Evolutionary conservation across 345 rosid genomes (phyloP).

Genomic region (Citrus reticulata): DNA sequence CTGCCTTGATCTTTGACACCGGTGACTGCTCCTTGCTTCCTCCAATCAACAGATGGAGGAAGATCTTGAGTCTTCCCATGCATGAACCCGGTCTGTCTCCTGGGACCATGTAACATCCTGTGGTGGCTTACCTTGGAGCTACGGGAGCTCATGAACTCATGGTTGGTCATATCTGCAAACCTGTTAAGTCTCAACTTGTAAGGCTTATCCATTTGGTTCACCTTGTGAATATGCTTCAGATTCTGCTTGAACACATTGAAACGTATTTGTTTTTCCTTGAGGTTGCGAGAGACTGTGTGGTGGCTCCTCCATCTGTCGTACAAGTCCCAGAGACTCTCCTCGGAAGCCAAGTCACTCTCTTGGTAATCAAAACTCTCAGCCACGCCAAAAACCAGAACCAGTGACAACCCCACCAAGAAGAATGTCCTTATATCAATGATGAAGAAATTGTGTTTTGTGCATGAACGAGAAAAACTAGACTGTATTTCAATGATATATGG

Average conservation of each 20-base stretch:
- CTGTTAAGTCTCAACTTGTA: slow-evolving; percentile 33
- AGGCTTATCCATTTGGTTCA: slow-evolving; percentile 42
- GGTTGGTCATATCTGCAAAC: slow-evolving; percentile 39
- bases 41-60: slow-evolving; percentile 36
- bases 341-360: slow-evolving; percentile 33
- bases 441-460: background rate
- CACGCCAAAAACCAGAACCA: slow-evolving; percentile 24
- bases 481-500: background rate
- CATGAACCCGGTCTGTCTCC: slow-evolving; percentile 11
- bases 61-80: slow-evolving; percentile 20
- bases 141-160: slow-evolving; percentile 32
- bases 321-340: slow-evolving; percentile 39
- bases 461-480: background rate
- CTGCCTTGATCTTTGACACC: slow-evolving; percentile 34
- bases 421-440: slow-evolving; percentile 1
- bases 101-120: slow-evolving; percentile 27
- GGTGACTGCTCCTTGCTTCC: slow-evolving; percentile 38
- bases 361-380: slow-evolving; percentile 32
- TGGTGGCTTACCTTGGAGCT: slow-evolving; percentile 37
- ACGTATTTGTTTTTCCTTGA: slow-evolving; percentile 32
- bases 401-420: slow-evolving; percentile 13
- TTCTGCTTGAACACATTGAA: slow-evolving; percentile 46
- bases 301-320: slow-evolving; percentile 49
- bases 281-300: slow-evolving; percentile 29
- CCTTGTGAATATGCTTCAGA: slow-evolving; percentile 32